A percentile compares a stretch with the other conserved stretches of the same genome.
phyloP scores from a whole-genome alignment of 2,329 filamentous ascomycete genomes.

The Sporothrix humicola region DNA sequence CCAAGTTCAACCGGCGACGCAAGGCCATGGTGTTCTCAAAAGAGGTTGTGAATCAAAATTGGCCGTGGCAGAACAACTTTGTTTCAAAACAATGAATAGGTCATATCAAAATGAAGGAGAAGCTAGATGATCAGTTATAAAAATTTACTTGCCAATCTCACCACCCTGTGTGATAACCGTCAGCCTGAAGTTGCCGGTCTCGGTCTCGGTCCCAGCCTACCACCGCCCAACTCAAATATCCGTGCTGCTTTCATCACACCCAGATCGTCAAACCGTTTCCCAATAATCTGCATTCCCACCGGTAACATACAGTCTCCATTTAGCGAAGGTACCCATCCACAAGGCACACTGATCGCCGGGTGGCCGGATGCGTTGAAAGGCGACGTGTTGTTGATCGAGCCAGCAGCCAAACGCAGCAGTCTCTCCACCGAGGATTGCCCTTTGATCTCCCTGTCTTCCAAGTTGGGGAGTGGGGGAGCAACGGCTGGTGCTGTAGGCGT shows the following conservation, averaged over 20 bases:
- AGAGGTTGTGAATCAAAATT: too few species aligned
- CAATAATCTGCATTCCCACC: constrained; percentile 45
- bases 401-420: constrained; percentile 51
- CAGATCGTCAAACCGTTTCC: constrained; percentile 42
- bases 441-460: constrained; percentile 31
- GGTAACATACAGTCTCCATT: constrained; percentile 40
- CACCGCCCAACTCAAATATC: constrained; percentile 43
- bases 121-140: neutral
- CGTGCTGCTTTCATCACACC: constrained; percentile 42
- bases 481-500: constrained; percentile 55
- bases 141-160: neutral
- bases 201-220: constrained; percentile 35
- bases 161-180: neutral
- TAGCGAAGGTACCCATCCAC: constrained; percentile 43
- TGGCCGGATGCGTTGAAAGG: constrained; percentile 59
- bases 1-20: too few species aligned
- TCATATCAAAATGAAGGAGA: too few species aligned
- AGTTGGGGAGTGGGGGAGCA: constrained; percentile 49
- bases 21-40: too few species aligned
- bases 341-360: constrained; percentile 55
- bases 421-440: constrained; percentile 48
- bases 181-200: neutral
- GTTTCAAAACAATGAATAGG: too few species aligned
- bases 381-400: constrained; percentile 50
- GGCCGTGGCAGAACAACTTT: too few species aligned